phyloP scores from a whole-genome alignment of 208 protist species.

The Crithidia brevicula region DNA sequence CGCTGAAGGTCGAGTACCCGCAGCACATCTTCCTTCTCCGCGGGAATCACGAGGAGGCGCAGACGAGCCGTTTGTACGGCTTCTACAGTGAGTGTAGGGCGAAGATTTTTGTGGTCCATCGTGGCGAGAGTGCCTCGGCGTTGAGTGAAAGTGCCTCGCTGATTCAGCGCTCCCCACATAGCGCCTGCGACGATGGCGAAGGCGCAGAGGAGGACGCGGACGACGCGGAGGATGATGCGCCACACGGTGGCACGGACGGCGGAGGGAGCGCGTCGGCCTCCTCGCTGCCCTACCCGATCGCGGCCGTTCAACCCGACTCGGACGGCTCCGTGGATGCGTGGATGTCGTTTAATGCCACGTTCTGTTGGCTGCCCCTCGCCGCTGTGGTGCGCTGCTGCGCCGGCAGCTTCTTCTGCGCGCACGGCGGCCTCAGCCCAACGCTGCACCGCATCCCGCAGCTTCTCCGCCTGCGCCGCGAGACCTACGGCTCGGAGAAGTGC shows the following conservation, averaged over 20 bases:
- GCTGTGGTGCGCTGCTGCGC: constrained; percentile 75
- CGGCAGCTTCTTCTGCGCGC: constrained; percentile 83
- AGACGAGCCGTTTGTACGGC: constrained; percentile 85
- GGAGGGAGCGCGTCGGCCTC: neutral
- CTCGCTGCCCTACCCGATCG: constrained; percentile 8
- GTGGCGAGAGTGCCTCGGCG: neutral
- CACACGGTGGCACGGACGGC: neutral
- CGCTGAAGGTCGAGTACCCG: constrained; percentile 87
- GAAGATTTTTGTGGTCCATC: constrained; percentile 44
- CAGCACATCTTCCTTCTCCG: constrained; percentile 87
- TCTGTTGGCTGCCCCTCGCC: constrained; percentile 85
- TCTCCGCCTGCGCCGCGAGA: constrained; percentile 58
- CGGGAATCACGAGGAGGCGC: constrained; percentile 92
- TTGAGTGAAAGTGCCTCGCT: constrained; percentile 3
- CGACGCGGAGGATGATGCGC: neutral
- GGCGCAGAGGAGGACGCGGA: neutral
- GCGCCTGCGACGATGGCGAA: neutral
- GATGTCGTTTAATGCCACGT: constrained; percentile 80
- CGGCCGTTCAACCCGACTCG: neutral
- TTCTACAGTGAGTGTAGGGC: constrained; percentile 82
- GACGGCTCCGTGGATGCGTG: constrained; percentile 43
- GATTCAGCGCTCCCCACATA: constrained; percentile 13
- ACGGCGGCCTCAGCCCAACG: constrained; percentile 81
- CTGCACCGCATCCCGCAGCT: constrained; percentile 51
- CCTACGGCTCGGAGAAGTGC: constrained; percentile 51